Conservation (phyloP, 495 filamentous ascomycete species). For the Copromyces sp. region DNA sequence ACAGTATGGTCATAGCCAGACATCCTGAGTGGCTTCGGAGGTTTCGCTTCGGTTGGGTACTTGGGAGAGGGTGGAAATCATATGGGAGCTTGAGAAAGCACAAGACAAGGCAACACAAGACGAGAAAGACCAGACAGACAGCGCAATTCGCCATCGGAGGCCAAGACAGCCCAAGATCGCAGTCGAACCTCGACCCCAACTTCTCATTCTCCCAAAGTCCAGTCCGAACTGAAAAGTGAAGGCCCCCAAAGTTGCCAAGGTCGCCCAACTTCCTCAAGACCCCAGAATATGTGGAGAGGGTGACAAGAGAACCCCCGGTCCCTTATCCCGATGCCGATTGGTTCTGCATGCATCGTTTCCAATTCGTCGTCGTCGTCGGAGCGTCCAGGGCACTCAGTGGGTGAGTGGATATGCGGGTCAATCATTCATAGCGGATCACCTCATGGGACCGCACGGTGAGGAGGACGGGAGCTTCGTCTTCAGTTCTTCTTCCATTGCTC, state of each 20-base stretch:
- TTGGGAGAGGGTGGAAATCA: neutral
- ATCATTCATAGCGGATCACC: neutral
- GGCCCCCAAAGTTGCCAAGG: neutral
- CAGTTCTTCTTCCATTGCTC: neutral
- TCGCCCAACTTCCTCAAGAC: neutral
- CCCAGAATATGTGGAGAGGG: neutral
- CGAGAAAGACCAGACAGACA: too few relatives aligned
- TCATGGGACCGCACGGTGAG: neutral
- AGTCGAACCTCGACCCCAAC: neutral
- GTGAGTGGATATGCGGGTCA: neutral
- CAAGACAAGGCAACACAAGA: neutral
- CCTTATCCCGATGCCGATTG: neutral
- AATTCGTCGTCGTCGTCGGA: neutral
- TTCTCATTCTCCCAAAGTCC: neutral
- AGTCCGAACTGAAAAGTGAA: neutral
- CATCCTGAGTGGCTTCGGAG: neutral
- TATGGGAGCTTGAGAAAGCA: neutral
- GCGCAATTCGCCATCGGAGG: too few relatives aligned
- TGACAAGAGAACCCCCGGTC: neutral
- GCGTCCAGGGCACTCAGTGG: neutral
- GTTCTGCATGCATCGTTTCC: neutral
- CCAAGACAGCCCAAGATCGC: too few relatives aligned
- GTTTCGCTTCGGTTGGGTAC: neutral
- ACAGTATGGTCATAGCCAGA: neutral
- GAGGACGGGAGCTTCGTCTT: neutral